Percentiles rank a stretch among this genome's conserved stretches.
Conservation (phyloP, 257 asterid genomes). For the Solanum sitiens region DNA sequence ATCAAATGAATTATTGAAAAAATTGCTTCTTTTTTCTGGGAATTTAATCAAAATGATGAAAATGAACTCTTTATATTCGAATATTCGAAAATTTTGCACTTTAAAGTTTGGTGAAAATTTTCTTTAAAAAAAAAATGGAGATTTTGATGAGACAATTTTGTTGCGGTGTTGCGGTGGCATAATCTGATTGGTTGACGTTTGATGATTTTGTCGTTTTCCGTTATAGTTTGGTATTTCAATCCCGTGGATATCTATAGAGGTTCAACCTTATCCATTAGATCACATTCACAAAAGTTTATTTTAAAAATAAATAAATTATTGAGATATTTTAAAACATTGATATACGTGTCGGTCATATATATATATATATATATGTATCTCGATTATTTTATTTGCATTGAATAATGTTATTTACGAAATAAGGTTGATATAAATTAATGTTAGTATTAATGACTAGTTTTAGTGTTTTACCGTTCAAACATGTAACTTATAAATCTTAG, state of each 20-base stretch:
- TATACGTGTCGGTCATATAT: too few relatives aligned
- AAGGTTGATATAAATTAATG: too few relatives aligned
- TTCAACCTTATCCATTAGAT: neutral
- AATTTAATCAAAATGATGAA: neutral
- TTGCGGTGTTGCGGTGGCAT: neutral
- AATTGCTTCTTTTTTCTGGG: neutral
- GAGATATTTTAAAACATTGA: neutral
- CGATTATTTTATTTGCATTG: too few relatives aligned
- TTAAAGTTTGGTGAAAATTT: neutral
- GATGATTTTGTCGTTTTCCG: neutral
- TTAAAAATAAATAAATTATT: neutral
- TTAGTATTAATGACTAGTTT: too few relatives aligned
- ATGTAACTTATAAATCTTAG: fast-evolving
- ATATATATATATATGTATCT: too few relatives aligned
- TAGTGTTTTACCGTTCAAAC: too few relatives aligned
- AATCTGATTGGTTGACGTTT: neutral
- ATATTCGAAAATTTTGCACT: neutral
- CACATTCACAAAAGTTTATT: neutral
- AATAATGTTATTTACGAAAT: too few relatives aligned
- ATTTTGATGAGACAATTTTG: neutral
- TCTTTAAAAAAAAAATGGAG: neutral
- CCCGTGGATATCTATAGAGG: neutral
- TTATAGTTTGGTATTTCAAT: neutral
- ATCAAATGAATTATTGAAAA: neutral
- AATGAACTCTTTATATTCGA: neutral